Conservation (phyloP, 106 monocot species). For the Iris macrosiphon region DNA sequence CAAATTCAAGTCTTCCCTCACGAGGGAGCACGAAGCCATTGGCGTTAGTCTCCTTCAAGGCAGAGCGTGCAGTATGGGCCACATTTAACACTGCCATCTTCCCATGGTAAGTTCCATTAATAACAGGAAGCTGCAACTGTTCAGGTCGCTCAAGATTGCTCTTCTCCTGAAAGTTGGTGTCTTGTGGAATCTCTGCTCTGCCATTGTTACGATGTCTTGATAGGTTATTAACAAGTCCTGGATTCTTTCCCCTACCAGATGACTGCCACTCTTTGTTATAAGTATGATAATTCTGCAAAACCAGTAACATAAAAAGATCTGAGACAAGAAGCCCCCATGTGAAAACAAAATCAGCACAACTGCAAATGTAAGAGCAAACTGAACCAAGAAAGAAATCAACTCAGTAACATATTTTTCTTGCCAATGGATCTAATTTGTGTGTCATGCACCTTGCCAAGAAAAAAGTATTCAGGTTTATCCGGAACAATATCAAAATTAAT, state of each 20-base stretch:
- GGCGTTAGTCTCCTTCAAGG: slow-evolving; percentile 15
- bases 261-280: slow-evolving; percentile 29
- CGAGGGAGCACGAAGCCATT: slow-evolving; percentile 3
- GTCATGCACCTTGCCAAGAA: neutral
- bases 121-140: slow-evolving; percentile 3
- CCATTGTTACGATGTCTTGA: slow-evolving; percentile 23
- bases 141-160: slow-evolving; percentile 9
- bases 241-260: slow-evolving; percentile 33
- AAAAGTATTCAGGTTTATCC: neutral
- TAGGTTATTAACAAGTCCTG: slow-evolving; percentile 9
- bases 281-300: slow-evolving; percentile 33
- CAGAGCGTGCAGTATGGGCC: slow-evolving; percentile 1
- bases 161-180: slow-evolving; percentile 15
- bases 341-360: neutral
- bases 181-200: slow-evolving; percentile 4
- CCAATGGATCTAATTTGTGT: neutral
- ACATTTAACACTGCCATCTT: slow-evolving; percentile 9
- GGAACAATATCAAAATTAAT: neutral
- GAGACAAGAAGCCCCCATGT: neutral
- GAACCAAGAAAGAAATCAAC: neutral
- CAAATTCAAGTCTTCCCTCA: slow-evolving; percentile 36
- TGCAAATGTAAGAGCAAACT: neutral
- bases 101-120: slow-evolving; percentile 20
- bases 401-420: neutral
- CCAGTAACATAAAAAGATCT: too few species aligned